A percentile compares a stretch with the other conserved stretches of the same genome.
These are phyloP conservation scores for Ceriops decandra DNA, from an alignment of 345 rosid species.

Conservation along the genomic window DNA sequence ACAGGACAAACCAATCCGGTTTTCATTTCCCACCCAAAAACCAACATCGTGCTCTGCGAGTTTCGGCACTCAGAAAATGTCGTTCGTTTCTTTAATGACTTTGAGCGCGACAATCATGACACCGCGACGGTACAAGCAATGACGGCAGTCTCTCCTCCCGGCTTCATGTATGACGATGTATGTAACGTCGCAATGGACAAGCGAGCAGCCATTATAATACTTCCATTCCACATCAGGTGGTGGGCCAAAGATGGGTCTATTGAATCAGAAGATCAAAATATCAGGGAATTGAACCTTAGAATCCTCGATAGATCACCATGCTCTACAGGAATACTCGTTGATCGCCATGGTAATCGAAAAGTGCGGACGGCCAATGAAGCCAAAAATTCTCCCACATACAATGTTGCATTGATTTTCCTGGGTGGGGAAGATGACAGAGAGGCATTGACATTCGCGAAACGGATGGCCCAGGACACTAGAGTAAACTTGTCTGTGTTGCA, in stretches of 20 bases:
- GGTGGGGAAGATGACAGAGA: conserved; percentile 43
- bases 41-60: not conserved
- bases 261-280: conserved; percentile 15
- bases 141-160: conserved; percentile 28
- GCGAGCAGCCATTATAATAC: conserved; percentile 21
- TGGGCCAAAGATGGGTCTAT: conserved; percentile 19
- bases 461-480: conserved; percentile 21
- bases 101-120: conserved; percentile 13
- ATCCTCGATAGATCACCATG: conserved; percentile 39
- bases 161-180: conserved; percentile 31
- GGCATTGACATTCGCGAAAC: conserved; percentile 27
- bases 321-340: conserved; percentile 35
- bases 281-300: conserved; percentile 26
- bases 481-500: conserved; percentile 18
- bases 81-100: conserved; percentile 24
- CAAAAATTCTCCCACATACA: conserved; percentile 13
- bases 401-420: conserved; percentile 23
- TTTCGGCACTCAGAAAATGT: conserved; percentile 22
- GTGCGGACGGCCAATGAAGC: not conserved
- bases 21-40: conserved; percentile 27
- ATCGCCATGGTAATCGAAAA: conserved; percentile 5
- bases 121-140: conserved; percentile 9
- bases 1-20: conserved; percentile 24
- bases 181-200: conserved; percentile 30
- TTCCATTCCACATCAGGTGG: conserved; percentile 44